Evolutionary conservation across 108 stramenopile genomes (phyloP).

Genomic region (Nitzschia sp.): DNA sequence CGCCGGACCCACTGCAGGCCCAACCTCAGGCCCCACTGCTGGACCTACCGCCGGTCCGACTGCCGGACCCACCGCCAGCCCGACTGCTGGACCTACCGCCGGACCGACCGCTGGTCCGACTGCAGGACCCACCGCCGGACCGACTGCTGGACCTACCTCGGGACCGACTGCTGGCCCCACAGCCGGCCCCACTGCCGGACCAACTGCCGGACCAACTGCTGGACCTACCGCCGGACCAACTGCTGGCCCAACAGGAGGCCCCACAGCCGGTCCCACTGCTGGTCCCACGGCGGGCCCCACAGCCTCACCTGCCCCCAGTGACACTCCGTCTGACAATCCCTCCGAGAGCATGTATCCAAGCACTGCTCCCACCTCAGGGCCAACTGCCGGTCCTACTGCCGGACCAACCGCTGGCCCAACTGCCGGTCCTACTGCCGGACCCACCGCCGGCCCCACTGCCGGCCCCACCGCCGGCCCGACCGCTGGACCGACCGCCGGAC

Average conservation of each 20-base stretch:
- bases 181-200: slow-evolving; percentile 11
- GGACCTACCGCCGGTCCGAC: slow-evolving; percentile 3
- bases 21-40: neutral
- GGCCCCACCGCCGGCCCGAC: slow-evolving; percentile 14
- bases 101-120: slow-evolving; percentile 12
- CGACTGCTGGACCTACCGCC: slow-evolving; percentile 8
- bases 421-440: slow-evolving; percentile 1
- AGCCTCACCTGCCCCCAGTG: neutral
- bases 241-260: neutral
- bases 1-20: slow-evolving; percentile 1
- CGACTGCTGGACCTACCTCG: slow-evolving; percentile 16
- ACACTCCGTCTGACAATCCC: neutral
- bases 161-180: slow-evolving; percentile 25
- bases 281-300: slow-evolving; percentile 7
- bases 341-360: neutral
- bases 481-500: slow-evolving; percentile 5
- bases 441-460: slow-evolving; percentile 15
- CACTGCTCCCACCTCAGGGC: neutral
- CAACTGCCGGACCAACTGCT: slow-evolving; percentile 6
- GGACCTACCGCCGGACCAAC: slow-evolving; percentile 14
- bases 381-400: neutral
- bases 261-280: slow-evolving; percentile 3
- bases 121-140: slow-evolving; percentile 4
- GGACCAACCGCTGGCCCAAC: slow-evolving; percentile 19
- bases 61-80: neutral